Evolutionary conservation across 106 monocot species (phyloP).

Genomic region (Dioscorea dumetorum): DNA sequence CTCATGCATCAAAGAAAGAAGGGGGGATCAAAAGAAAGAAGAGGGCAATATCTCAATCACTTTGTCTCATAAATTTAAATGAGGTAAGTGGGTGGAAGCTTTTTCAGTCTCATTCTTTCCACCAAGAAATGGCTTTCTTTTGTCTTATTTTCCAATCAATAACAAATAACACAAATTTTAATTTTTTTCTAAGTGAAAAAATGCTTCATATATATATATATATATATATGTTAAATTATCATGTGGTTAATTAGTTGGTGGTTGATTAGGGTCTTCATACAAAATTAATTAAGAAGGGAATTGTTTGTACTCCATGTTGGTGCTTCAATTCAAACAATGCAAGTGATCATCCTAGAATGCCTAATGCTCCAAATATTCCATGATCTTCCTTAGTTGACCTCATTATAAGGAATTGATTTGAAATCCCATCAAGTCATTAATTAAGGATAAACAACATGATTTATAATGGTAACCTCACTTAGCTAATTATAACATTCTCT

Average conservation of each 20-base stretch:
- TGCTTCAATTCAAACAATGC: slow-evolving; percentile 12
- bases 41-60: not conserved
- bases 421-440: slow-evolving; percentile 2
- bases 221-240: slow-evolving; percentile 35
- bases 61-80: slow-evolving; percentile 9
- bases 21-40: not conserved
- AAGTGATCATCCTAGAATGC: slow-evolving; percentile 12
- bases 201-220: too few relatives aligned
- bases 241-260: slow-evolving; percentile 2
- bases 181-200: not conserved
- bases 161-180: too few relatives aligned
- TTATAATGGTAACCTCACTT: slow-evolving; percentile 3
- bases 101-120: not conserved
- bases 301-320: slow-evolving; percentile 8
- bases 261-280: too few relatives aligned
- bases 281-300: slow-evolving; percentile 21
- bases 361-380: too few relatives aligned
- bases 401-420: not conserved
- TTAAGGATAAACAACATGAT: not conserved
- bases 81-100: slow-evolving; percentile 8
- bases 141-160: not conserved
- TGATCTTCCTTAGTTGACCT: slow-evolving; percentile 11
- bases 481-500: not conserved
- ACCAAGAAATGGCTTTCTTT: not conserved
- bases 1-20: not conserved